phyloP scores from a whole-genome alignment of 495 filamentous ascomycete genomes.

The Xanthoparmelia taractica region DNA sequence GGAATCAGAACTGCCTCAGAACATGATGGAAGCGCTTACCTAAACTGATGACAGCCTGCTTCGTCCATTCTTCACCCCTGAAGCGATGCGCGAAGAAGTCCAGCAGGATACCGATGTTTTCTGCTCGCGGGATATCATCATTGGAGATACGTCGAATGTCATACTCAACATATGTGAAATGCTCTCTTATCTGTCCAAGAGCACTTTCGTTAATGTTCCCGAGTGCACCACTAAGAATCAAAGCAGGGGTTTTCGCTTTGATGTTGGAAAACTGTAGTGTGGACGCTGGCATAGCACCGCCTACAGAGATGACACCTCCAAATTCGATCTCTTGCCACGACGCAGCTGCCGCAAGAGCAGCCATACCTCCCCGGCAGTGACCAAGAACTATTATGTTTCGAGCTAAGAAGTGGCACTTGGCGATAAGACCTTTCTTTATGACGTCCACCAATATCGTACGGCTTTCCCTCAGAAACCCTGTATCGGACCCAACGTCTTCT shows the following conservation, averaged over 20 bases:
- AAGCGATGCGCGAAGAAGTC: conserved; percentile 11
- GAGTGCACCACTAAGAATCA: background rate
- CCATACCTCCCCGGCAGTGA: background rate
- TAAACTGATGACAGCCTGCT: conserved; percentile 14
- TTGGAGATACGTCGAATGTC: background rate
- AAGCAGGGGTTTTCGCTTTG: background rate
- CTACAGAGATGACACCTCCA: background rate
- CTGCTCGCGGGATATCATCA: background rate
- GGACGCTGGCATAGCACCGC: background rate
- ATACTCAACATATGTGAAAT: background rate
- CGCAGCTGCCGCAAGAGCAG: background rate
- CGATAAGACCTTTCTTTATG: background rate
- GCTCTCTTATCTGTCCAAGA: background rate
- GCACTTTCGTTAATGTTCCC: background rate
- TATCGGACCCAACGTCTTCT: background rate
- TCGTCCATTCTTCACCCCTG: conserved; percentile 2
- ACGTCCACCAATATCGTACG: background rate
- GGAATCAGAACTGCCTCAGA: background rate
- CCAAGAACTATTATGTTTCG: background rate
- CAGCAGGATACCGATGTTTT: background rate
- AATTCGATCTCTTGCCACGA: background rate
- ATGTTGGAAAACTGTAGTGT: background rate
- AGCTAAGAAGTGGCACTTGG: background rate
- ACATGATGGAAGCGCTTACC: background rate
- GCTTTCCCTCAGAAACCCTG: background rate